phyloP scores from a whole-genome alignment of 257 asterid genomes.

The Cynanchum wilfordii region DNA sequence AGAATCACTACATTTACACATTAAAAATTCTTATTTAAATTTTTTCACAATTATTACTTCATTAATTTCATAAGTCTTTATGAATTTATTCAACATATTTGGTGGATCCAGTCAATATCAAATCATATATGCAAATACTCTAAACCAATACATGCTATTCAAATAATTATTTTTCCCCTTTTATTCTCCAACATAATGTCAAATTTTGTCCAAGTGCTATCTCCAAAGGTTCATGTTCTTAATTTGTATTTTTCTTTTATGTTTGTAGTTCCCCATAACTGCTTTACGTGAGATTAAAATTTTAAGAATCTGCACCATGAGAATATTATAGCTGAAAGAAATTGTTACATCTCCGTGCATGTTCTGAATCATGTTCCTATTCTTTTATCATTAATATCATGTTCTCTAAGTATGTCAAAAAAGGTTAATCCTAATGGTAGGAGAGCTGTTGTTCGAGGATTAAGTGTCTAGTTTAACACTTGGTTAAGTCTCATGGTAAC shows the following conservation, averaged over 20 bases:
- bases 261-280: conserved; percentile 79
- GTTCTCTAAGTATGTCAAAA: no score
- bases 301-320: conserved; percentile 89
- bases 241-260: background rate
- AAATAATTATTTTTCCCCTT: background rate
- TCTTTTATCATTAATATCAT: background rate
- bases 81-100: background rate
- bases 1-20: no score
- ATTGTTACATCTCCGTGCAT: conserved; percentile 80
- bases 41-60: background rate
- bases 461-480: no score
- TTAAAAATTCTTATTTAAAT: background rate
- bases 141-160: background rate
- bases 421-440: no score
- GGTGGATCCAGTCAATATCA: background rate
- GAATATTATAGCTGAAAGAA: conserved; percentile 81
- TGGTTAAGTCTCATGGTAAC: no score
- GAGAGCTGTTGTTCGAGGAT: no score
- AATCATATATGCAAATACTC: background rate
- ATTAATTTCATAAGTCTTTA: background rate
- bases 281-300: conserved; percentile 88
- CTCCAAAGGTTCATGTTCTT: background rate
- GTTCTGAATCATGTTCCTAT: conserved; percentile 1
- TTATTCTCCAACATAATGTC: background rate
- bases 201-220: background rate